phyloP scores from a whole-genome alignment of 495 filamentous ascomycete species.

The Podospora fimiseda region DNA sequence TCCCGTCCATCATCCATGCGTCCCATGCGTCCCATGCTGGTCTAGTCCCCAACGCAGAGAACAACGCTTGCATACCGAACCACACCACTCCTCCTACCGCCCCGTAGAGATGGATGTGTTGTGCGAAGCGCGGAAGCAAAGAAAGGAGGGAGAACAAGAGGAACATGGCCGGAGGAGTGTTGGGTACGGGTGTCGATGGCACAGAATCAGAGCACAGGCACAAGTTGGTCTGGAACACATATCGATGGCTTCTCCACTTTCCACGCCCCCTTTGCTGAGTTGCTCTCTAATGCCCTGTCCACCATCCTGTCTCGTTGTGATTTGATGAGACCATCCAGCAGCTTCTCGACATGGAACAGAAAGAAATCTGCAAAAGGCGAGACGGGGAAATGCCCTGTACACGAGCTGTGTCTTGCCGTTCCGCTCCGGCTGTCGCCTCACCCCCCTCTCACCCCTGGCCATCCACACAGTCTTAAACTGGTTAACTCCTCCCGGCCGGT shows the following conservation, averaged over 20 bases:
- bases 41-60: neutral
- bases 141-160: neutral
- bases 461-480: constrained; percentile 24
- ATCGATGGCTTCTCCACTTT: neutral
- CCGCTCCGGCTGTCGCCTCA: constrained; percentile 8
- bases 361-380: constrained; percentile 9
- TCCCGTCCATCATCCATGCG: no score
- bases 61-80: constrained; percentile 1
- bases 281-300: constrained; percentile 1
- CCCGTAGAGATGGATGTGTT: neutral
- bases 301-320: constrained; percentile 3
- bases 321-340: constrained; percentile 1
- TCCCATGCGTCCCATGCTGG: constrained; percentile 2
- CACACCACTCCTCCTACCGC: constrained; percentile 4
- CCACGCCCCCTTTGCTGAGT: neutral
- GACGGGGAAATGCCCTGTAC: constrained; percentile 9
- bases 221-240: neutral
- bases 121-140: neutral
- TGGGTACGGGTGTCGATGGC: neutral
- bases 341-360: constrained; percentile 7
- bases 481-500: constrained; percentile 20
- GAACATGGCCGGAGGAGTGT: neutral
- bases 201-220: neutral
- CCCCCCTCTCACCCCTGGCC: constrained; percentile 5
- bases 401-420: constrained; percentile 18